These are phyloP conservation scores for Acacia crassicarpa DNA, from an alignment of 306 rosid genomes.

Conservation along the genomic window DNA sequence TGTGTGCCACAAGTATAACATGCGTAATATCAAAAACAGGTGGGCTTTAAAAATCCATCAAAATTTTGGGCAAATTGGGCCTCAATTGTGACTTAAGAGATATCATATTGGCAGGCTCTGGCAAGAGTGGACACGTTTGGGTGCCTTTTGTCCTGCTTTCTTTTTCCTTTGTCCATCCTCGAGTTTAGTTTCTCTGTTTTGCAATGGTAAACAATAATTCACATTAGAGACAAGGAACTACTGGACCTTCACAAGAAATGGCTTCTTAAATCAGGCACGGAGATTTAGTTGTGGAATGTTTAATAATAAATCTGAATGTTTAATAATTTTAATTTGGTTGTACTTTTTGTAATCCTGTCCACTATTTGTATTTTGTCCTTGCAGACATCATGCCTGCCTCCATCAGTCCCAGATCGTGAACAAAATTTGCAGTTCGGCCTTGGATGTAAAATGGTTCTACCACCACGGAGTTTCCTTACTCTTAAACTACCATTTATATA, in stretches of 20 bases:
- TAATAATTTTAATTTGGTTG: constrained; percentile 4
- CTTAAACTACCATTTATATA: constrained; percentile 86
- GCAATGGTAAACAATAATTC: neutral
- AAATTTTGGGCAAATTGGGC: neutral
- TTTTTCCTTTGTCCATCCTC: neutral
- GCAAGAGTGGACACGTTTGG: neutral
- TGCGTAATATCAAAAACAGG: neutral
- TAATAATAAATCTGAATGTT: constrained; percentile 18
- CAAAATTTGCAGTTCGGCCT: constrained; percentile 73
- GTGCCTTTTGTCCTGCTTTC: neutral
- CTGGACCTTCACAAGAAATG: constrained; percentile 19
- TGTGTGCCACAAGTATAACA: neutral
- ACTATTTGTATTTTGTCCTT: constrained; percentile 28
- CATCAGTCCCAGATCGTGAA: constrained; percentile 62
- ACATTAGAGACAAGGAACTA: neutral
- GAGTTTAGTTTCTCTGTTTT: neutral
- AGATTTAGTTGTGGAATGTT: constrained; percentile 16
- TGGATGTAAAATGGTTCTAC: constrained; percentile 74
- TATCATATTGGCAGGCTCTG: neutral
- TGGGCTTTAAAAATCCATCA: neutral
- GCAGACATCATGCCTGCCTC: constrained; percentile 77
- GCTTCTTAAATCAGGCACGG: constrained; percentile 17
- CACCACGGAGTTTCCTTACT: constrained; percentile 89
- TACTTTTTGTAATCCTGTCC: constrained; percentile 17
- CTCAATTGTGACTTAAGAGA: neutral